phyloP scores from a whole-genome alignment of 2,329 filamentous ascomycete genomes.

The Zarea fungicola region DNA sequence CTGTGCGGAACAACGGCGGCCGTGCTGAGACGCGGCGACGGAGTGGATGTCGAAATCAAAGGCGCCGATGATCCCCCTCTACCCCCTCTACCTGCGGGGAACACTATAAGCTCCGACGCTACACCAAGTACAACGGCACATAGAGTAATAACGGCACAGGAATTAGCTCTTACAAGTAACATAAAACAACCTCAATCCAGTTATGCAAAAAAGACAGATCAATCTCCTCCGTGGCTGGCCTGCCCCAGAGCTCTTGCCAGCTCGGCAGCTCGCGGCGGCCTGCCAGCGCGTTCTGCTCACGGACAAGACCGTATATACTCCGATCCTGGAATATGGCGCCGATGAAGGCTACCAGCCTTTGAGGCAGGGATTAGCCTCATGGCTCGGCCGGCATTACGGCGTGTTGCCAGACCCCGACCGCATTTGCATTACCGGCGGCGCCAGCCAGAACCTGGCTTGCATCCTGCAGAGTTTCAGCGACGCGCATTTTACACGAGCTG shows the following conservation, averaged over 20 bases:
- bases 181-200: no score
- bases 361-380: constrained; percentile 61
- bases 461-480: constrained; percentile 78
- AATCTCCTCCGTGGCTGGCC: constrained; percentile 69
- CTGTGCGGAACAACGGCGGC: no score
- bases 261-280: constrained; percentile 54
- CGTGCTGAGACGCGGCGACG: no score
- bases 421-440: constrained; percentile 79
- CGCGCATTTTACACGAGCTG: constrained; percentile 63
- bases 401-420: constrained; percentile 43
- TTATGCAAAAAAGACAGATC: constrained; percentile 33
- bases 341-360: constrained; percentile 70
- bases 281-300: constrained; percentile 53
- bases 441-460: constrained; percentile 74
- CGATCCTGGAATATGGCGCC: constrained; percentile 73
- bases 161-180: no score
- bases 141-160: no score
- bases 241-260: constrained; percentile 57
- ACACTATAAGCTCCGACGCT: no score
- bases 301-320: constrained; percentile 51
- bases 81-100: no score
- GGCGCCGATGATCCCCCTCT: no score
- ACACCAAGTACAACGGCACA: no score
- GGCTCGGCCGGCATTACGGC: constrained; percentile 62
- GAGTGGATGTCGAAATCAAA: no score